These are phyloP conservation scores for Cutaneotrichosporon arboriforme DNA, from an alignment of 1,284 basidiomycete species.

Conservation along the genomic window DNA sequence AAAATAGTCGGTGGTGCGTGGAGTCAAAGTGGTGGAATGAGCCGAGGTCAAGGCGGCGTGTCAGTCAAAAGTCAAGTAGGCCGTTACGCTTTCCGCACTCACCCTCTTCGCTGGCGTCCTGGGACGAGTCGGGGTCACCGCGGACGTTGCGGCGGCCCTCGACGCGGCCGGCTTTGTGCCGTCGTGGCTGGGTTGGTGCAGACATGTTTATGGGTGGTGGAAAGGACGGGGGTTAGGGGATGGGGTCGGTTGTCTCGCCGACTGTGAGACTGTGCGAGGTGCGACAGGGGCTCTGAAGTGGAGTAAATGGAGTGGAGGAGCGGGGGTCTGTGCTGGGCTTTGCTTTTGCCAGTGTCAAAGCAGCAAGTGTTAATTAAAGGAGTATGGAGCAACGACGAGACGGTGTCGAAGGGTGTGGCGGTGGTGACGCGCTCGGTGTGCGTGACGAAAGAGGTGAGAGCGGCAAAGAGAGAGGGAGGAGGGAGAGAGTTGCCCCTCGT, in stretches of 20 bases:
- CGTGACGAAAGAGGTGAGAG: no score
- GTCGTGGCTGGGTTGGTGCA: slow-evolving; percentile 8
- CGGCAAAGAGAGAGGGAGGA: no score
- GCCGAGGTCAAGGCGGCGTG: not conserved
- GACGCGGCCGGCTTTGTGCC: slow-evolving; percentile 14
- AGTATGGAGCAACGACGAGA: no score
- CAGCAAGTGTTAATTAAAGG: no score
- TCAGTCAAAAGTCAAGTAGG: not conserved
- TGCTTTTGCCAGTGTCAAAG: no score
- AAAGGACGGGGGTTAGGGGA: not conserved
- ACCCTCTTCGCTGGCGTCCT: slow-evolving; percentile 48
- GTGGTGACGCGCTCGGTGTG: no score
- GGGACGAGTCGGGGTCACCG: slow-evolving; percentile 27
- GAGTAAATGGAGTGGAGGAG: not conserved
- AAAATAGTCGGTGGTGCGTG: not conserved
- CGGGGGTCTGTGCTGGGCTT: no score
- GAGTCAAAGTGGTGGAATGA: not conserved
- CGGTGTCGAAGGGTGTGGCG: no score
- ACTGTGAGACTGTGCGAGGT: not conserved
- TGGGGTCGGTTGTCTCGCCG: no score
- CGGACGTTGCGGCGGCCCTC: slow-evolving; percentile 9
- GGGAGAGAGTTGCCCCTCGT: no score
- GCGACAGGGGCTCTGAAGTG: not conserved
- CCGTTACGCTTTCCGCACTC: slow-evolving; percentile 11
- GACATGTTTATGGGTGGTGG: not conserved